Conservation (phyloP, 331 rosid genomes). For the Rhamnella rubrinervis region DNA sequence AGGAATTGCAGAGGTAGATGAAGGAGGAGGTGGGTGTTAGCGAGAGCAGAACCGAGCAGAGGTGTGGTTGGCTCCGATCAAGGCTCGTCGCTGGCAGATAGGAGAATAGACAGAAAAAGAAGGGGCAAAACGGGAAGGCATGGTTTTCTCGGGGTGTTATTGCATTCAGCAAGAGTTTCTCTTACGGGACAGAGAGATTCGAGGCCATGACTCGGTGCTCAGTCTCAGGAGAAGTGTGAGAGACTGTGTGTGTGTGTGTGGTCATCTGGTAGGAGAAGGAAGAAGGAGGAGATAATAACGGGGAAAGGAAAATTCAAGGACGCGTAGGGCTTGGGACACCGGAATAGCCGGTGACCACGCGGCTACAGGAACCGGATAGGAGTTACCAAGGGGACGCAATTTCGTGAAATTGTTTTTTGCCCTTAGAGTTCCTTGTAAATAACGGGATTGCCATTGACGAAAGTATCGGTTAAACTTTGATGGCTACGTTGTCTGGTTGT, state of each 20-base stretch:
- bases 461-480: background rate
- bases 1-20: too few relatives aligned
- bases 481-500: too few relatives aligned
- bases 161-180: background rate
- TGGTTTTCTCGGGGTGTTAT: constrained; percentile 11
- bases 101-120: constrained; percentile 29
- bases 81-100: constrained; percentile 24
- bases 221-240: background rate
- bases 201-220: constrained; percentile 26
- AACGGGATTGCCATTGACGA: constrained; percentile 2
- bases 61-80: constrained; percentile 91
- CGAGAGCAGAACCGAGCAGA: constrained; percentile 86
- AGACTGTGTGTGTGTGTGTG: too few relatives aligned
- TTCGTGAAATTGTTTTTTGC: background rate
- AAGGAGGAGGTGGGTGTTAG: constrained; percentile 21
- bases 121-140: constrained; percentile 57
- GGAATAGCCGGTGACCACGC: constrained; percentile 35
- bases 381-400: too few relatives aligned
- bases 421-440: background rate
- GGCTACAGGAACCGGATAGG: constrained; percentile 3
- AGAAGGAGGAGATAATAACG: background rate
- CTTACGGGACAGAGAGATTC: background rate
- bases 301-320: background rate
- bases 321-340: constrained; percentile 25
- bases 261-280: background rate